Evolutionary conservation across 257 asterid genomes (phyloP).

Genomic region (Salvia miltiorrhiza): DNA sequence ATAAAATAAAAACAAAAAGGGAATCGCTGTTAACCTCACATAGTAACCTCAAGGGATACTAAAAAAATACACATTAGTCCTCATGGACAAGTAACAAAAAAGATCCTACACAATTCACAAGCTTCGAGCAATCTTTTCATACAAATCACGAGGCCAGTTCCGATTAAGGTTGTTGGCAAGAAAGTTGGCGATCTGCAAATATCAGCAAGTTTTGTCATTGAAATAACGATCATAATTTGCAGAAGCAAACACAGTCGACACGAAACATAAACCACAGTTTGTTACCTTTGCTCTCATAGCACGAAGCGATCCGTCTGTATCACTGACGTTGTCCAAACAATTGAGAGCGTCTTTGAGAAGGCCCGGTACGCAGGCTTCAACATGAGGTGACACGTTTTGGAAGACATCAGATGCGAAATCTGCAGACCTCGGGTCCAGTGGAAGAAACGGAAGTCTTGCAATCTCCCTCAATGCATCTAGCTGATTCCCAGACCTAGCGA

Average conservation of each 20-base stretch:
- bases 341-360: constrained; percentile 84
- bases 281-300: constrained; percentile 83
- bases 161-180: constrained; percentile 77
- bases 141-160: constrained; percentile 94
- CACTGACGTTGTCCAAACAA: constrained; percentile 74
- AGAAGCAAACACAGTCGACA: neutral
- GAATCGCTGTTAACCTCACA: neutral
- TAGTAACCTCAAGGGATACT: neutral
- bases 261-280: neutral
- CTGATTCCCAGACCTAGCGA: constrained; percentile 60
- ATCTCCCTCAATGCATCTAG: constrained; percentile 88
- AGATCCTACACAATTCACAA: constrained; percentile 39
- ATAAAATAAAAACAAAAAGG: neutral
- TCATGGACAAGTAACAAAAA: constrained; percentile 6
- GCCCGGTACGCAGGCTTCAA: constrained; percentile 89
- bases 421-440: constrained; percentile 77
- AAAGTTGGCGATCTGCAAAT: constrained; percentile 84
- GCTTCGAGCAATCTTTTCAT: constrained; percentile 83
- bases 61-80: constrained; percentile 5
- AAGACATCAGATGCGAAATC: constrained; percentile 50
- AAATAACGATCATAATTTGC: neutral
- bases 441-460: constrained; percentile 91
- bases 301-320: constrained; percentile 92
- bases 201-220: neutral
- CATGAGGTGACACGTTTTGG: constrained; percentile 66